Base-by-base conservation (phyloP, 2,329 filamentous ascomycete species). In the Pyricularia pennisetigena region DNA sequence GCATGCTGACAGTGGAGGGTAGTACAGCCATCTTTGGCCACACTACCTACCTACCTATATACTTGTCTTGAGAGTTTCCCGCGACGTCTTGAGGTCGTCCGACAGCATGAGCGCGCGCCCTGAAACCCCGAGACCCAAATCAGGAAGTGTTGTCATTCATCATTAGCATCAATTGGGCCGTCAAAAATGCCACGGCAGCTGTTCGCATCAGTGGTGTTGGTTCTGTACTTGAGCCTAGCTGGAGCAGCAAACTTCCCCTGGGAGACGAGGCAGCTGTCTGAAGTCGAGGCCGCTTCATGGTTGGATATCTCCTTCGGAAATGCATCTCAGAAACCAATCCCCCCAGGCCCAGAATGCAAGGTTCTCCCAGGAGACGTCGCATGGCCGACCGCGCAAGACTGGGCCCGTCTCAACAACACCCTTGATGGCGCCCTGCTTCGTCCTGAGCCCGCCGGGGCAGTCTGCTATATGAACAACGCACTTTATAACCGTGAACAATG, bases 351-450 rank as follows among this genome's bases (percentile, higher is more conserved):
- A 23, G 63, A 23, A 26, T 79, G 77, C 70, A 78, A 74, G 61
- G 72, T 71, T 14, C 74, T 74, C 32, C 77, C 77, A 3, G 76
- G 75, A 23, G 73, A 74, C 24, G 32, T 67, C 0, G 69, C 69
- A 14, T 79, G 76, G 76, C 78, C 77, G 0, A 70, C 73, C 8
- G 69, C 71, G 7, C 66, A 69, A 20, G 74, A 76, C 9, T 77
- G 75, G 75, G 68, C 71, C 12, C 70, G 61, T 23, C 71, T 78
- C 64, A 76, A 76, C 65, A 69, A 70, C 70, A 70, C 73, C 14
- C 72, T 78, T 16, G 73, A 71, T 54, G 75, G 75, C n/a, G 74
- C 72, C 14, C 72, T 79, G 20, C 74, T 79, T 63, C 73, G 74
- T 54, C 78, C 77, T 26, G 69, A 74, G 4, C 77, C 78, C 5